Percentiles rank a stretch among this genome's conserved stretches.
phyloP scores from a whole-genome alignment of 805 yeast genomes.

The Yarrowia sp. region DNA sequence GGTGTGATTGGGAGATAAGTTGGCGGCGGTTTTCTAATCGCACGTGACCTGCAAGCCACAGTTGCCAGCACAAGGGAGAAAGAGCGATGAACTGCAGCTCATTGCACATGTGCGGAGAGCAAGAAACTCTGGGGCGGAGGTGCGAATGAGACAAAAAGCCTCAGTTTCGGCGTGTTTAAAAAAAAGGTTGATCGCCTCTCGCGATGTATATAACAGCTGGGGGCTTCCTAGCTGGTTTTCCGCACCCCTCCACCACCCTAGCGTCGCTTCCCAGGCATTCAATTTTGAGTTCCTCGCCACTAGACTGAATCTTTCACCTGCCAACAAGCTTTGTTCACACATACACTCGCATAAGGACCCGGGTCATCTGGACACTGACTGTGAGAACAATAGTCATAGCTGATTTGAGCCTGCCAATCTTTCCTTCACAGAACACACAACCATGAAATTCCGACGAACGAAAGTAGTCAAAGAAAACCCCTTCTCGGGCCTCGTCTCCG shows the following conservation, averaged over 20 bases:
- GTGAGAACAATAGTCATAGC: conserved; percentile 7
- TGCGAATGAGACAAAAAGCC: neutral
- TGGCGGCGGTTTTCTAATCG: neutral
- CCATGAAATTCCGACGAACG: conserved; percentile 28
- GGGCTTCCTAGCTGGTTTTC: too few species aligned
- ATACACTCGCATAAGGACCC: conserved; percentile 20
- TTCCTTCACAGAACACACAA: neutral
- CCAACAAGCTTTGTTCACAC: conserved; percentile 11
- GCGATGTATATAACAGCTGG: neutral
- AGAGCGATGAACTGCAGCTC: conserved; percentile 15
- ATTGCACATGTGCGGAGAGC: conserved; percentile 9
- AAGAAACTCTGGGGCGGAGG: conserved; percentile 1
- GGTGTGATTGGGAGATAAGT: conserved; percentile 18
- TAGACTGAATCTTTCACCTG: conserved; percentile 5
- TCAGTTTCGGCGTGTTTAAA: too few species aligned
- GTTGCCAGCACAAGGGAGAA: neutral
- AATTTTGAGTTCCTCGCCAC: neutral
- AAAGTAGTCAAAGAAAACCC: conserved; percentile 50
- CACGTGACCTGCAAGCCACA: conserved; percentile 26
- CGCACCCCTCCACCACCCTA: too few species aligned
- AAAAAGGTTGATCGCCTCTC: neutral
- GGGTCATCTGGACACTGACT: conserved; percentile 11
- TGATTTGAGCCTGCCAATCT: neutral
- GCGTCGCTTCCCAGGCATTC: too few species aligned
- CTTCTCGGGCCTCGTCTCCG: conserved; percentile 64